phyloP scores from a whole-genome alignment of 768 basidiomycete species.

The Phaeotremella fagi region DNA sequence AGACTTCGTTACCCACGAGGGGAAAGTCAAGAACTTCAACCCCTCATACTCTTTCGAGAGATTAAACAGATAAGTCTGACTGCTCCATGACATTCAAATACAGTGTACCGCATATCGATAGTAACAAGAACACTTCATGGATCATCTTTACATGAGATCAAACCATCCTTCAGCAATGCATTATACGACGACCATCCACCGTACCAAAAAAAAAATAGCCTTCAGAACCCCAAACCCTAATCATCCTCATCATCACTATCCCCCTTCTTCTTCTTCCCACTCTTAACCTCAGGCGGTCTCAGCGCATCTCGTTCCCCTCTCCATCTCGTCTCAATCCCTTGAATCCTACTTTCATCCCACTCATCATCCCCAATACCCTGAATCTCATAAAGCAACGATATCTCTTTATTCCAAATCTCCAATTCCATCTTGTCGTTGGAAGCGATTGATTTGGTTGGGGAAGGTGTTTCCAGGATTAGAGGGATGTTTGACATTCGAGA shows the following conservation, averaged over 20 bases:
- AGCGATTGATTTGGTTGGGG: conserved; percentile 44
- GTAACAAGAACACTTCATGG: too few species aligned
- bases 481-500: conserved; percentile 65
- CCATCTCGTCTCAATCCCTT: conserved; percentile 35
- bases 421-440: conserved; percentile 50
- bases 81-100: too few species aligned
- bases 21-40: too few species aligned
- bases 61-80: too few species aligned
- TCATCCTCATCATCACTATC: conserved; percentile 11
- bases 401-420: conserved; percentile 70
- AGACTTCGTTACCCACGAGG: too few species aligned
- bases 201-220: too few species aligned
- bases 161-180: too few species aligned
- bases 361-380: conserved; percentile 40
- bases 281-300: conserved; percentile 34
- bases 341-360: conserved; percentile 24
- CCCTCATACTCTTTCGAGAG: too few species aligned
- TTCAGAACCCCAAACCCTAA: too few species aligned
- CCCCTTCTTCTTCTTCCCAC: conserved; percentile 13
- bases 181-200: too few species aligned
- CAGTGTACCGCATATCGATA: too few species aligned
- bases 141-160: too few species aligned
- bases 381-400: conserved; percentile 57
- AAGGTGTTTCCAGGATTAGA: conserved; percentile 76
- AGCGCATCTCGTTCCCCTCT: conserved; percentile 34